Evolutionary conservation across 768 basidiomycete species (phyloP).

Genomic region (Podaxis mareebaensis): DNA sequence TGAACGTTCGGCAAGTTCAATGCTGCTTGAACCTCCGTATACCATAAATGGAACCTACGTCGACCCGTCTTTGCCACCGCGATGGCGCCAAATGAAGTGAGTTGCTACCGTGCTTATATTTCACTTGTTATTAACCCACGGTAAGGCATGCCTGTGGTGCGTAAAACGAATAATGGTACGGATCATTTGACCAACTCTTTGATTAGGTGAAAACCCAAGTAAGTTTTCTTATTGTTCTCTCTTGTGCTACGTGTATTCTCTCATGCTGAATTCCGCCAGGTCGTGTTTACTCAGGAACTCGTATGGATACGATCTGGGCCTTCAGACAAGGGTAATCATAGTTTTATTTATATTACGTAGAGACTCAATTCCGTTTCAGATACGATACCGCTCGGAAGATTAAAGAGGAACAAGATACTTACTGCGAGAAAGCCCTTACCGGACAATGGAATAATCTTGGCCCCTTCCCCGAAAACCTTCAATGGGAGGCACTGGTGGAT

Average conservation of each 20-base stretch:
- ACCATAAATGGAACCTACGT: slow-evolving; percentile 43
- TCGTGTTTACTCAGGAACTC: slow-evolving; percentile 45
- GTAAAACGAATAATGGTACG: slow-evolving; percentile 15
- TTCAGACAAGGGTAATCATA: slow-evolving; percentile 54
- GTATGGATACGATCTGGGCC: slow-evolving; percentile 69
- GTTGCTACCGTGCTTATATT: slow-evolving; percentile 19
- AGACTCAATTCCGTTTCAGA: slow-evolving; percentile 33
- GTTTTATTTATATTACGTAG: slow-evolving; percentile 16
- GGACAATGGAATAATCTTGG: slow-evolving; percentile 51
- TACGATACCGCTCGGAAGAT: slow-evolving; percentile 63
- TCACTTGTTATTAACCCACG: slow-evolving; percentile 2
- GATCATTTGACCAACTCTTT: background rate
- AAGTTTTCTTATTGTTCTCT: slow-evolving; percentile 19
- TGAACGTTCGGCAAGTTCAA: slow-evolving; percentile 70
- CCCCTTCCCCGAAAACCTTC: slow-evolving; percentile 64
- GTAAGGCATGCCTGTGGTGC: slow-evolving; percentile 50
- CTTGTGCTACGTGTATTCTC: slow-evolving; percentile 10
- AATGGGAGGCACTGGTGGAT: slow-evolving; percentile 76
- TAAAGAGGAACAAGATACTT: slow-evolving; percentile 64
- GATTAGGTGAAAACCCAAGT: slow-evolving; percentile 58
- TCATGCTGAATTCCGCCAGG: slow-evolving; percentile 27
- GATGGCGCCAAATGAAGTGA: slow-evolving; percentile 77
- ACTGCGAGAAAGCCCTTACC: slow-evolving; percentile 49
- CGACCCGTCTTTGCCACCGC: slow-evolving; percentile 40
- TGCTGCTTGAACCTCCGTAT: slow-evolving; percentile 77